These are phyloP conservation scores for Fusarium verrucosum DNA, from an alignment of 2,329 filamentous ascomycete genomes.

Conservation along the genomic window DNA sequence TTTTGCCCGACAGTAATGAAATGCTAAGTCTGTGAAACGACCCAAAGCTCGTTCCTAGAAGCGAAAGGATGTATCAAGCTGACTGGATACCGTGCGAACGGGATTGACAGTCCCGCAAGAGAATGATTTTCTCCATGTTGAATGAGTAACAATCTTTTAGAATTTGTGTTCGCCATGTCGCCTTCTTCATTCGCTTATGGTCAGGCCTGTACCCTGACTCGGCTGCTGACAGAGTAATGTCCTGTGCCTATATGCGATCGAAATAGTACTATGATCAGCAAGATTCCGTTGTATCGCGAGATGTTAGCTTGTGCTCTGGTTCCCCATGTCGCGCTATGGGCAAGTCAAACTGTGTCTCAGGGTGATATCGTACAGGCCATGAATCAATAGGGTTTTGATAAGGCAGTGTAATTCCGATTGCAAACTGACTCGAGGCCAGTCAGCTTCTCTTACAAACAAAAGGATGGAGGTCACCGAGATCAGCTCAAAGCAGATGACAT, in stretches of 20 bases:
- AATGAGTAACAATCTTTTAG: not conserved
- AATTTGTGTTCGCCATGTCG: not conserved
- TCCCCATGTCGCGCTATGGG: conserved; percentile 23
- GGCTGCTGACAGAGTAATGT: conserved; percentile 21
- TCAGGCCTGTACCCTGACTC: conserved; percentile 16
- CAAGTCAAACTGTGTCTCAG: conserved; percentile 18
- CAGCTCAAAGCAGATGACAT: not conserved
- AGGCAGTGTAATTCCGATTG: not conserved
- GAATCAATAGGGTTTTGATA: not conserved
- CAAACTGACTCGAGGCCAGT: not conserved
- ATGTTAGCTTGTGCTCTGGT: conserved; percentile 19
- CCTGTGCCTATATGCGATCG: conserved; percentile 7
- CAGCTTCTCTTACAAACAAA: not conserved
- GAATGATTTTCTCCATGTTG: not conserved
- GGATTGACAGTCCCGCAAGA: conserved; percentile 8
- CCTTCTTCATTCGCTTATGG: conserved; percentile 16
- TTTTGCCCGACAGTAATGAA: not conserved
- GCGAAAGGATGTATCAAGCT: conserved; percentile 19
- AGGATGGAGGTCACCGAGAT: not conserved
- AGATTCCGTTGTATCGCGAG: conserved; percentile 17
- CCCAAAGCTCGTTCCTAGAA: not conserved
- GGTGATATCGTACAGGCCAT: not conserved
- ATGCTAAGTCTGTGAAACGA: conserved; percentile 5
- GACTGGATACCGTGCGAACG: conserved; percentile 34
- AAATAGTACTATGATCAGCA: conserved; percentile 25